These are phyloP conservation scores for Nannochloropsis salina DNA, from an alignment of 108 stramenopile genomes.

Conservation along the genomic window DNA sequence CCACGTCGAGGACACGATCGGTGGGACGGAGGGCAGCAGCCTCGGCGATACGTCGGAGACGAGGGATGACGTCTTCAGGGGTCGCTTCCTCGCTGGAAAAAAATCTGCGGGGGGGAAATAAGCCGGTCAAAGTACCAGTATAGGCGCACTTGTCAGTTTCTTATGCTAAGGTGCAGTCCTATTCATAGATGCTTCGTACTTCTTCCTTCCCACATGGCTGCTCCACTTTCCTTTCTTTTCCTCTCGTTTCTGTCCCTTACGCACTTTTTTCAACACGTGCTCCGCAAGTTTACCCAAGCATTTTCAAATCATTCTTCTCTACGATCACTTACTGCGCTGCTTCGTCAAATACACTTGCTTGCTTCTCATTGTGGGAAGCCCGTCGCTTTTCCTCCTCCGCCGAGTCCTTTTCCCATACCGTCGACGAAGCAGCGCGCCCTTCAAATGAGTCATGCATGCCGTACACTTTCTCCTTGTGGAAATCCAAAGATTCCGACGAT, in stretches of 20 bases:
- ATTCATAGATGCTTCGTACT: too few species aligned
- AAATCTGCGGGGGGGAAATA: neutral
- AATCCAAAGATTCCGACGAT: neutral
- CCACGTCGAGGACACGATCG: neutral
- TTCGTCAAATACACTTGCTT: constrained; percentile 2
- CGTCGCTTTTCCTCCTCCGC: neutral
- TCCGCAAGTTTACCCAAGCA: neutral
- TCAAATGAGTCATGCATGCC: neutral
- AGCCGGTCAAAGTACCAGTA: neutral
- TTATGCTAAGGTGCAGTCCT: too few species aligned
- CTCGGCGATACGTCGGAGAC: neutral
- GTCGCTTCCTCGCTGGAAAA: constrained; percentile 7
- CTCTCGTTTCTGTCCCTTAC: too few species aligned
- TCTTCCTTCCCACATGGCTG: too few species aligned
- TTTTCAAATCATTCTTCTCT: neutral
- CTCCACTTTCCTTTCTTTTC: too few species aligned
- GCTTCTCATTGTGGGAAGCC: neutral
- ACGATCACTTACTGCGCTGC: neutral
- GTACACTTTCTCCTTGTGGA: neutral
- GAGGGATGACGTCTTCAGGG: neutral
- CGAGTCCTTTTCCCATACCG: neutral
- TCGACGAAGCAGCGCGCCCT: neutral
- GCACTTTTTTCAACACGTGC: too few species aligned
- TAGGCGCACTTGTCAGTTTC: too few species aligned
- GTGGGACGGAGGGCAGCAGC: neutral